Base-by-base conservation (phyloP, 2,329 filamentous ascomycete genomes). In the Phialocephala subalpina region DNA sequence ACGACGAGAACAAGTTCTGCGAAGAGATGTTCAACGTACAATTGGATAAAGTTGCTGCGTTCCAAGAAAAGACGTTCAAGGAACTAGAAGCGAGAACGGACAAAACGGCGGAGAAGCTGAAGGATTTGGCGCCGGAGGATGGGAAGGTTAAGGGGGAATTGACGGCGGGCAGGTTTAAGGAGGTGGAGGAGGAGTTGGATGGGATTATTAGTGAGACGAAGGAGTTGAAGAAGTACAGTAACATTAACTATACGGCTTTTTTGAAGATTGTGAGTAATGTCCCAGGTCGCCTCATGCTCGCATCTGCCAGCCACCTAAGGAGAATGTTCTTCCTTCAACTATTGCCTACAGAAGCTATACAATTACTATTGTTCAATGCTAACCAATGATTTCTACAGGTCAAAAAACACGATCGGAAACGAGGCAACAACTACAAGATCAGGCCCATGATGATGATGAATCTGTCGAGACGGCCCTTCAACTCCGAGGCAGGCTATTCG, bases 371-470 rank as follows among this genome's bases (percentile, higher is more conserved):
- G n/a, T n/a, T n/a, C n/a, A n/a, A 22, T 49, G 9, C 45, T 49
- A 8, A n/a, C 6, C 9, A 3, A 22, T 53, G 49, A 53, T 11
- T 16, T 27, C 18, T 33, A 4, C 25, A 53, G 49, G 49, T 53
- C 16, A 99, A 99, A 88, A 99, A 99, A 82, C 96, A 99, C 80
- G 96, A 99, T 80, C 92, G 96, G 72, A 97, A 95, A 82, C 87
- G 95, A 71, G 94, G 94, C 63, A 86, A 89, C 71, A 86, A 89
- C 61, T 98, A 98, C 83, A 93, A 91, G 78, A 92, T 98, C 72
- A 89, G 93, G 27, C 94, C 96, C 33, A 90, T 98, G 82, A 90
- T 98, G 80, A 92, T 97, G 81, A 91, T 97, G 74, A 92, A 92
- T 74, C 82, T 99, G 74, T 89, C 92, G n/a, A 89, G 93, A 70